Evolutionary conservation across 345 rosid species (phyloP).

Genomic region (Eucalyptus virginea): DNA sequence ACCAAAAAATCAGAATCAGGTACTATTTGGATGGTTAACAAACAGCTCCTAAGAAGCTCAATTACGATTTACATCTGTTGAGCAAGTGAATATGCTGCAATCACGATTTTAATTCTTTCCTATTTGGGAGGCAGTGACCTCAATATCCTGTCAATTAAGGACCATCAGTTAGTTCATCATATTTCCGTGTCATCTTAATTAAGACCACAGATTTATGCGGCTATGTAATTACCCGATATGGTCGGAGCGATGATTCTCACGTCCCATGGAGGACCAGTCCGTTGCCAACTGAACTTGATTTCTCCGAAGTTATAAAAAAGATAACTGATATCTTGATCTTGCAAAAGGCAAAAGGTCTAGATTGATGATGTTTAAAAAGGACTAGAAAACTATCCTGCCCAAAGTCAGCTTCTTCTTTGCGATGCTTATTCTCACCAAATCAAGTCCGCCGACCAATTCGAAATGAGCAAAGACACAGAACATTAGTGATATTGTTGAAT

Average conservation of each 20-base stretch:
- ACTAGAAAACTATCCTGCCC: background rate
- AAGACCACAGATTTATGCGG: background rate
- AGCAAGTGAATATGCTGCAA: background rate
- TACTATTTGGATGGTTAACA: too few species aligned
- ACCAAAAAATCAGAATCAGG: rapidly evolving
- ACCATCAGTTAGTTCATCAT: background rate
- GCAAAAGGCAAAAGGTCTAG: background rate
- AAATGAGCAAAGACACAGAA: background rate
- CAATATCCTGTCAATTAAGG: background rate
- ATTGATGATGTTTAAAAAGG: background rate
- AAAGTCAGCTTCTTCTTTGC: background rate
- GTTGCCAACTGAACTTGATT: background rate
- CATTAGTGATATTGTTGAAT: background rate
- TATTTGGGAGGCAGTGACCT: background rate
- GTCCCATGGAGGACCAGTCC: background rate
- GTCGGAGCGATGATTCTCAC: background rate
- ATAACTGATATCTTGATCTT: background rate
- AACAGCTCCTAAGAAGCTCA: background rate
- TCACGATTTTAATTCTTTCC: background rate
- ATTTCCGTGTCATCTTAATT: background rate
- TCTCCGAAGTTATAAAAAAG: background rate
- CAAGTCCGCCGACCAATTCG: background rate
- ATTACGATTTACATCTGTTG: background rate
- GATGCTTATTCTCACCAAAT: background rate
- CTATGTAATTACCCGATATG: background rate